Evolutionary conservation across 345 rosid species (phyloP).

Genomic region (Cardamine occulta): DNA sequence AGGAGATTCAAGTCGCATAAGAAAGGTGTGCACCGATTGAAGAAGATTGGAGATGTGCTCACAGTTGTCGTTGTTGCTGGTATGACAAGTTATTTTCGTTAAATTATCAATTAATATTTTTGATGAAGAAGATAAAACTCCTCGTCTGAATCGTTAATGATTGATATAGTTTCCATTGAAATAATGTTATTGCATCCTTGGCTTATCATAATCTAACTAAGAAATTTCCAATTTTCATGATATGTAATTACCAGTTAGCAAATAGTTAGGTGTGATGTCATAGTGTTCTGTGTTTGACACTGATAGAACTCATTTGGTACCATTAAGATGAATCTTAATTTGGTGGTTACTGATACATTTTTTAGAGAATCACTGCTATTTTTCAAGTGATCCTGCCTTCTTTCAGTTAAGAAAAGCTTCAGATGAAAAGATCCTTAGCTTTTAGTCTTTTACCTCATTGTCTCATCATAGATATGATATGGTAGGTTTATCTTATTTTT

Average conservation of each 20-base stretch:
- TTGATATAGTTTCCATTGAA: no score
- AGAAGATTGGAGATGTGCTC: constrained; percentile 80
- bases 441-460: no score
- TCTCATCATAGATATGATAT: no score
- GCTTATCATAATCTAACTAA: no score
- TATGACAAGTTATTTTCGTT: constrained; percentile 15
- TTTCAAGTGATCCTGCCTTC: neutral
- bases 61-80: constrained; percentile 88
- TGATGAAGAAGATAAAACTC: constrained; percentile 2
- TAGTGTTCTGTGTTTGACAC: no score
- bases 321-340: neutral
- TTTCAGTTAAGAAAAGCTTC: neutral
- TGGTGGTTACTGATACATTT: constrained; percentile 1
- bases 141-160: neutral
- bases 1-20: constrained; percentile 78
- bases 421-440: neutral
- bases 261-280: no score
- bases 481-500: neutral
- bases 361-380: neutral
- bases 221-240: no score
- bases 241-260: no score
- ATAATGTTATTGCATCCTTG: no score
- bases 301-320: no score
- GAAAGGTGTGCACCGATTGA: constrained; percentile 58
- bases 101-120: neutral